Percentiles rank a stretch among this genome's conserved stretches.
Conservation (phyloP, 148 eudicot species). For the Chenopodium album region DNA sequence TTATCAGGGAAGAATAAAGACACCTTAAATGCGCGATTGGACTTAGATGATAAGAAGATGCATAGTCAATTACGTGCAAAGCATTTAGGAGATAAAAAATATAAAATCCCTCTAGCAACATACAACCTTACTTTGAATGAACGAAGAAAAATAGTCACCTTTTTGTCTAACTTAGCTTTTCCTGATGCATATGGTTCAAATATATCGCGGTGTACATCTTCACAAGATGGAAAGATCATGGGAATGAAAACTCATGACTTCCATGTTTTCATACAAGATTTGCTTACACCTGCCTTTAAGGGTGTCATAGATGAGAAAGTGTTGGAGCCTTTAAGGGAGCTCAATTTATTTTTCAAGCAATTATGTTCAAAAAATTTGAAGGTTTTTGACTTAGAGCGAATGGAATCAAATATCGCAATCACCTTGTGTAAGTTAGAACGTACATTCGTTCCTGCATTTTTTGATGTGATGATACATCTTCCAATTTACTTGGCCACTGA, state of each 20-base stretch:
- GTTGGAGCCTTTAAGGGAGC: too few species aligned
- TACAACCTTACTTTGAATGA: slow-evolving; percentile 1
- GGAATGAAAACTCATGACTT: too few species aligned
- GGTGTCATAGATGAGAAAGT: too few species aligned
- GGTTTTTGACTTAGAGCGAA: not conserved
- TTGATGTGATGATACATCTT: slow-evolving; percentile 9
- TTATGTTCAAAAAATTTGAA: slow-evolving; percentile 17
- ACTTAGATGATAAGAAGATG: slow-evolving; percentile 5
- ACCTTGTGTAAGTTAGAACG: not conserved
- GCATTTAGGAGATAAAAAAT: not conserved
- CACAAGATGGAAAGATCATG: too few species aligned
- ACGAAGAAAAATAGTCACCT: not conserved
- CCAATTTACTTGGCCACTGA: not conserved
- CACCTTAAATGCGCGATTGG: slow-evolving; percentile 4
- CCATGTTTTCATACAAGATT: too few species aligned
- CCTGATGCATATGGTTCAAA: slow-evolving; percentile 11
- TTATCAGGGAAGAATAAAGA: too few species aligned
- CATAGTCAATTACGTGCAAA: slow-evolving; percentile 11
- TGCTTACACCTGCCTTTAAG: too few species aligned
- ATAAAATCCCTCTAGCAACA: slow-evolving; percentile 3
- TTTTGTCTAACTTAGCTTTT: slow-evolving; percentile 5
- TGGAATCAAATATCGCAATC: slow-evolving; percentile 8
- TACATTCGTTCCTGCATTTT: not conserved
- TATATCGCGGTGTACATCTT: too few species aligned
- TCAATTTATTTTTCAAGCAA: slow-evolving; percentile 5